Conservation (phyloP, 306 rosid genomes). For the Fagus crenata region DNA sequence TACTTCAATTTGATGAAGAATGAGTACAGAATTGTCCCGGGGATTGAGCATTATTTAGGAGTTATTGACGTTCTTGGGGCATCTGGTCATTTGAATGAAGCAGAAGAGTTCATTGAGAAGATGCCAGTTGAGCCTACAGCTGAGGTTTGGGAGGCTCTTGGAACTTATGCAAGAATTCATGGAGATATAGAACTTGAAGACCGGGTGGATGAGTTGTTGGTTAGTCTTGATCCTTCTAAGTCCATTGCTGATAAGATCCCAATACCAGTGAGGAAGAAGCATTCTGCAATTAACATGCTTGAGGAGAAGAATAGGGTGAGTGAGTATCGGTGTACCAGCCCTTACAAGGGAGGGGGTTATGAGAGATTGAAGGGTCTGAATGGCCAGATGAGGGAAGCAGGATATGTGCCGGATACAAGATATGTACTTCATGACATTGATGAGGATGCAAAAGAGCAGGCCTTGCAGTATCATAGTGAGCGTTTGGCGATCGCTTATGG, state of each 20-base stretch:
- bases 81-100: conserved; percentile 75
- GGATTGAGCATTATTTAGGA: conserved; percentile 55
- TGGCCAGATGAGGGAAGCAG: conserved; percentile 88
- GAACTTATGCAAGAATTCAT: conserved; percentile 51
- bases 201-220: conserved; percentile 49
- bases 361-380: conserved; percentile 62
- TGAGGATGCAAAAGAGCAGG: conserved; percentile 87
- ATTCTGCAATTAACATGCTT: conserved; percentile 66
- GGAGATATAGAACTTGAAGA: conserved; percentile 88
- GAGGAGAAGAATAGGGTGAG: conserved; percentile 67
- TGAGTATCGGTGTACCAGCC: conserved; percentile 43
- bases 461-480: conserved; percentile 88
- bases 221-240: conserved; percentile 48
- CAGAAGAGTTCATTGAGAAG: conserved; percentile 60
- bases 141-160: conserved; percentile 57
- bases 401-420: conserved; percentile 93
- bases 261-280: conserved; percentile 52
- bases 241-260: conserved; percentile 38
- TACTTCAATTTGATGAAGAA: conserved; percentile 53
- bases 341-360: conserved; percentile 51
- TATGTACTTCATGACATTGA: conserved; percentile 91
- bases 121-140: conserved; percentile 48
- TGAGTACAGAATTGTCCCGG: conserved; percentile 50
- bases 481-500: conserved; percentile 94
- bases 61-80: conserved; percentile 55